Evolutionary conservation across 2,329 filamentous ascomycete genomes (phyloP).

Genomic region (Penicillium sp.): DNA sequence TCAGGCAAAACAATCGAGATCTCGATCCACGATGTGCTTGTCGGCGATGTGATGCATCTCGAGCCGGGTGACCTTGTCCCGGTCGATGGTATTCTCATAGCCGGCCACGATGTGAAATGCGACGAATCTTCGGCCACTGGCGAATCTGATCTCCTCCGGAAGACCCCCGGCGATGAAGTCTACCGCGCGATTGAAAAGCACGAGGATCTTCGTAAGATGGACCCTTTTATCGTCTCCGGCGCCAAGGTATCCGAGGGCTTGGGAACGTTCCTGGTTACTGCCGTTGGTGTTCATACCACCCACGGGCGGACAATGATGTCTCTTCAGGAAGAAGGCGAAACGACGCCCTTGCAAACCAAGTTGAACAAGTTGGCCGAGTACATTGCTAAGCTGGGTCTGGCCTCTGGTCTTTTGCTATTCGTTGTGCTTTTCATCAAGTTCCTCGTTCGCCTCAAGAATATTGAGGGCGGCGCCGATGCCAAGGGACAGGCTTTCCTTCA

Average conservation of each 20-base stretch:
- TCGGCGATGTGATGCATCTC: constrained; percentile 72
- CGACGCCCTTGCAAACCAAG: constrained; percentile 76
- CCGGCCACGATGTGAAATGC: constrained; percentile 66
- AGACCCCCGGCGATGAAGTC: constrained; percentile 65
- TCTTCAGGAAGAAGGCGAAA: constrained; percentile 72
- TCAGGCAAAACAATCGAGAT: constrained; percentile 71
- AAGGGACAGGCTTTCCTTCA: constrained; percentile 62
- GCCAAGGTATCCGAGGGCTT: constrained; percentile 76
- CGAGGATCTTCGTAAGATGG: constrained; percentile 64
- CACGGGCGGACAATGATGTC: constrained; percentile 80
- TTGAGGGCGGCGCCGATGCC: constrained; percentile 45
- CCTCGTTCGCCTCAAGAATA: constrained; percentile 60
- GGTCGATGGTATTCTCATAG: constrained; percentile 70
- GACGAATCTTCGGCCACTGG: constrained; percentile 77
- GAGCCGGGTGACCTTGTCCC: constrained; percentile 74
- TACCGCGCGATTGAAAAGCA: constrained; percentile 63
- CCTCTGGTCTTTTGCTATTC: constrained; percentile 73
- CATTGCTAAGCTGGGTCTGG: constrained; percentile 73
- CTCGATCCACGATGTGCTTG: constrained; percentile 69
- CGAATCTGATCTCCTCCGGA: constrained; percentile 72
- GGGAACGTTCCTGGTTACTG: constrained; percentile 73
- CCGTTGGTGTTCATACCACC: constrained; percentile 71
- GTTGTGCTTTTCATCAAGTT: constrained; percentile 79
- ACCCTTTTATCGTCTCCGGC: constrained; percentile 80
- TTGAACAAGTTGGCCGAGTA: constrained; percentile 76